phyloP scores from a whole-genome alignment of 129 eudicot genomes.

The Scalesia atractyloides region DNA sequence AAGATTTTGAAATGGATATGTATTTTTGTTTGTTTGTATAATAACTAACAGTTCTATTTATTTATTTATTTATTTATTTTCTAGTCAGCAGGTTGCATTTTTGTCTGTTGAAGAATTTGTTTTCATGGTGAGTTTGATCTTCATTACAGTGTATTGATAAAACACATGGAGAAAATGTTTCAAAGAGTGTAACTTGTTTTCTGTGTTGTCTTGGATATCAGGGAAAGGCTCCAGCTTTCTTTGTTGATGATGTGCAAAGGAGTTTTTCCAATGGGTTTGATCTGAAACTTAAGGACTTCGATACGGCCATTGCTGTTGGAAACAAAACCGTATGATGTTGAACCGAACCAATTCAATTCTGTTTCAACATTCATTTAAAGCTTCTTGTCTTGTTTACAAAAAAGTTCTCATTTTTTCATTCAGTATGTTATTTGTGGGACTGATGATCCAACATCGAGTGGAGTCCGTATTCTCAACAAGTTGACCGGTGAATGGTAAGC shows the following conservation, averaged over 20 bases:
- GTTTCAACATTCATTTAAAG: constrained; percentile 17
- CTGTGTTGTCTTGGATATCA: constrained; percentile 32
- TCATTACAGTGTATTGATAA: background rate
- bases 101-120: constrained; percentile 32
- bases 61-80: background rate
- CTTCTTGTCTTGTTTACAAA: constrained; percentile 9
- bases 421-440: constrained; percentile 83
- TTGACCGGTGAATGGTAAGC: constrained; percentile 54
- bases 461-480: constrained; percentile 54
- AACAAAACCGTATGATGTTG: constrained; percentile 55
- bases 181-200: background rate
- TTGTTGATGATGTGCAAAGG: constrained; percentile 52
- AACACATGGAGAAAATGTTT: background rate
- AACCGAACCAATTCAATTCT: constrained; percentile 7
- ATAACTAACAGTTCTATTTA: background rate
- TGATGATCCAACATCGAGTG: constrained; percentile 47
- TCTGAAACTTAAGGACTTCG: constrained; percentile 49
- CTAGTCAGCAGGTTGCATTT: constrained; percentile 30
- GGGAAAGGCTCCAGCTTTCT: constrained; percentile 94
- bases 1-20: constrained; percentile 19
- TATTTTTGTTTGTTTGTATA: background rate
- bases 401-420: constrained; percentile 11
- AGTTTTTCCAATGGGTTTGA: constrained; percentile 41
- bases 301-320: constrained; percentile 50
- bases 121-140: constrained; percentile 34